A percentile compares a stretch with the other conserved stretches of the same genome.
Evolutionary conservation across 2,329 filamentous ascomycete genomes (phyloP).

Genomic region (Xylariaceae sp.): DNA sequence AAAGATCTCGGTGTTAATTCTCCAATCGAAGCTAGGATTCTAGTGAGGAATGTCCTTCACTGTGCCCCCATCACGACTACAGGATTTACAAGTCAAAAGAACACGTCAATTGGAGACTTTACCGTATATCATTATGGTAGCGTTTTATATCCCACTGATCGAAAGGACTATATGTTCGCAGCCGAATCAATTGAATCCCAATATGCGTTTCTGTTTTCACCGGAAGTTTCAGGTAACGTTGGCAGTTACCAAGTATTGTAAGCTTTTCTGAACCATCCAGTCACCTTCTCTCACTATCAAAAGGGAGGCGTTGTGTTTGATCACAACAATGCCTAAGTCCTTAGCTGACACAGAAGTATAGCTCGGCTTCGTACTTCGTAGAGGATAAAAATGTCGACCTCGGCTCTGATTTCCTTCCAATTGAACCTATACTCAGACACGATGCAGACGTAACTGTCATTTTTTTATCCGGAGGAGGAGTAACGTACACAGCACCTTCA

Average conservation of each 20-base stretch:
- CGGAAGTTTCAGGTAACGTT: background rate
- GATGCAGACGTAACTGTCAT: slow-evolving; percentile 10
- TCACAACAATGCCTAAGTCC: too few species aligned
- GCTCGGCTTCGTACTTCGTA: background rate
- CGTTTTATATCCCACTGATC: background rate
- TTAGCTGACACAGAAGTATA: background rate
- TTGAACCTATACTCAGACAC: background rate
- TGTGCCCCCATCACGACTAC: slow-evolving; percentile 24
- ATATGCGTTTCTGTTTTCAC: background rate
- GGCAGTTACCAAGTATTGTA: background rate
- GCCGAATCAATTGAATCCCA: slow-evolving; percentile 9
- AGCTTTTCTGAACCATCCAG: too few species aligned
- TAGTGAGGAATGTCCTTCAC: slow-evolving; percentile 14
- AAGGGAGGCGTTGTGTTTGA: too few species aligned
- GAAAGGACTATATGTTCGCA: background rate
- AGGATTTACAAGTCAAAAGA: slow-evolving; percentile 10
- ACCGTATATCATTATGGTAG: slow-evolving; percentile 26
- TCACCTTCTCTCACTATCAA: too few species aligned
- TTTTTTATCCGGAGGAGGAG: slow-evolving; percentile 14
- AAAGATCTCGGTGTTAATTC: slow-evolving; percentile 19
- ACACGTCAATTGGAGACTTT: background rate
- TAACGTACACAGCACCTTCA: slow-evolving; percentile 3
- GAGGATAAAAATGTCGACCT: background rate
- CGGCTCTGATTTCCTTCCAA: background rate
- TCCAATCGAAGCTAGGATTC: background rate